Evolutionary conservation across 2,329 filamentous ascomycete genomes (phyloP), one percentile per base, ranked within the genome.

Genomic region (Alternaria panax): DNA sequence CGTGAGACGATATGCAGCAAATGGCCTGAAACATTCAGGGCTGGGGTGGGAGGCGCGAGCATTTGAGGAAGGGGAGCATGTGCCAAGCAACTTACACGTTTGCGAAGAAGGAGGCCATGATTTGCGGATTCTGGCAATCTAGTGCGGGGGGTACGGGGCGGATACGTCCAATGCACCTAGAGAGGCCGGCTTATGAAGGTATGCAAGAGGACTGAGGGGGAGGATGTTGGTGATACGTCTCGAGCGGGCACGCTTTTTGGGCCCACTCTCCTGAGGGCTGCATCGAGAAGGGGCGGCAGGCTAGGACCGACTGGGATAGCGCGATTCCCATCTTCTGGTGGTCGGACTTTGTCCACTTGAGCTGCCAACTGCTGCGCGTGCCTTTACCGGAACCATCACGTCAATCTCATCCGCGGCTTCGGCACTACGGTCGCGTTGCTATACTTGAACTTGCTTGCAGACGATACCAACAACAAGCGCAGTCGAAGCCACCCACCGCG

Each of bases 41-140:
- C 64, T 63, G 65, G 69, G 66, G 61, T 34, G 38, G 62, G 57
- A 52, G 48, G 36, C 59, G 58, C 61, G 62, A 68, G 65, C 69
- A 73, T 68, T 68, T 67, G 65, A 67, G 69, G 64, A 67, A 66
- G 70, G 67, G 63, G 64, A 66, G 68, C 67, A 62, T 63, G 53
- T 66, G 75, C 73, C 75, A 76, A 76, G 73, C 65, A 79, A 59
- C 77, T 78, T 67, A 79, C 77, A 79, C 75, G 67, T 75, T 78
- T 70, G 75, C 77, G 72, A 79, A 79, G 68, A 79, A 79, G 58
- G 76, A 78, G 63, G 77, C 72, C 77, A 78, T 78, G 57, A 53
- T 70, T 47, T 63, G 64, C 60, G 52, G 47, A 48, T 51, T 55
- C 48, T 24, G 46, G 46, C 32, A 60, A 50, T 56, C 51, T 51